Base-by-base conservation (phyloP, 805 yeast species). In the Schizosaccharomyces octosporus region DNA sequence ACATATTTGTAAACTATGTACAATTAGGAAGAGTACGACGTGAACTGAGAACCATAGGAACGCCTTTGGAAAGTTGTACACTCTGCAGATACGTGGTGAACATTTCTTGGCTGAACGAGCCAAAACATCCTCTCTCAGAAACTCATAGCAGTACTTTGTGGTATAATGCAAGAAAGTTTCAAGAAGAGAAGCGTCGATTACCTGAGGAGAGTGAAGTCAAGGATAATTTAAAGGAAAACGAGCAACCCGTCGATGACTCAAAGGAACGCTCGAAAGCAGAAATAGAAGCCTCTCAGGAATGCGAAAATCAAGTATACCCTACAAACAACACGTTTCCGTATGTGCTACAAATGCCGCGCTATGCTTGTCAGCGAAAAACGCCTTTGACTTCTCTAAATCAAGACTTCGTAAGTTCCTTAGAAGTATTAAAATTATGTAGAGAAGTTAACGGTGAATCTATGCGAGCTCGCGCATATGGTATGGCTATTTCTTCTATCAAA, bases 401-500 rank as follows among this genome's bases (percentile, higher is more conserved):
- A 32, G 60, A 62, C 6, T 61, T 64, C 0, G 54, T 62, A 5
- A 19, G 29, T 5, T 27, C 27, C 5, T 48, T 64, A 13, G 55
- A 43, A 36, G 31, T 21, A 24, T 41, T 64, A 3, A 62, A 65
- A 45, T 63, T 61, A 55, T 41, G 63, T 5, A 62, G 66, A 19
- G 64, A 64, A 17, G 61, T 64, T 3, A 61, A 61, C 11, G 61
- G 63, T 11, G 62, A 64, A 64, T 63, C 27, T 11, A 24, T 45
- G 41, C 41, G 41, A 17, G 27, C 51, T 45, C 64, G 66, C 27
- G 66, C 66, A 15, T 65, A 65, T 41, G 63, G 65, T 5, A 45
- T 63, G 27, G 66, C 65, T 2, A 62, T 65, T 13, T 66, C 66
- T 9, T 32, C 64, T 15, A 60, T 65, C 17, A 51, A 63, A 27